These are phyloP conservation scores for Tolypocladium sp. DNA, from an alignment of 2,329 filamentous ascomycete genomes.

Conservation along the genomic window DNA sequence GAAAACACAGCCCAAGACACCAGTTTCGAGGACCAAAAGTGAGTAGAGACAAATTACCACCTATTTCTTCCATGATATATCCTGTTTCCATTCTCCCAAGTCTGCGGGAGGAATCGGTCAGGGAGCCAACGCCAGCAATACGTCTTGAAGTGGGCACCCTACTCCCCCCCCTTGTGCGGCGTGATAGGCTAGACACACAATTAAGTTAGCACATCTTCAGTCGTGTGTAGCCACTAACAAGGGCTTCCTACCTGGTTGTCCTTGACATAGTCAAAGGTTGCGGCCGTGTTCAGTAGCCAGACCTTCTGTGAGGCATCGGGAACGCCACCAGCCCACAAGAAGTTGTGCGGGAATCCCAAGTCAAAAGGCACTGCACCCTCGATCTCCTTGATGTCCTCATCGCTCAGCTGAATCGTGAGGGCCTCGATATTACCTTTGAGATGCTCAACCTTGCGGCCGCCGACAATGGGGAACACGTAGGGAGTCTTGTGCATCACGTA, in stretches of 20 bases:
- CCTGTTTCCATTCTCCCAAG: not conserved
- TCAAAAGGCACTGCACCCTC: constrained; percentile 55
- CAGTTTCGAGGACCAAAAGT: not conserved
- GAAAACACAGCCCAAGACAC: not conserved
- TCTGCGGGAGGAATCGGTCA: not conserved
- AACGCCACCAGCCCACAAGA: constrained; percentile 37
- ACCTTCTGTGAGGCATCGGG: constrained; percentile 30
- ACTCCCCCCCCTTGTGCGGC: constrained; percentile 30
- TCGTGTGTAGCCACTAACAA: not conserved
- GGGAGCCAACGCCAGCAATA: constrained; percentile 23
- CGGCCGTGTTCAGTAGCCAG: constrained; percentile 36
- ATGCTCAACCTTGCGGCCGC: constrained; percentile 60
- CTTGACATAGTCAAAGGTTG: constrained; percentile 40
- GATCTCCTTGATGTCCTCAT: constrained; percentile 57
- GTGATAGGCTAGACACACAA: constrained; percentile 25
- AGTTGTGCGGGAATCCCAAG: constrained; percentile 55
- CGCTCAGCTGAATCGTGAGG: constrained; percentile 47
- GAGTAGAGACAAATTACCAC: not conserved
- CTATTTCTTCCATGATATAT: not conserved
- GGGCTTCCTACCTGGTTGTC: constrained; percentile 20
- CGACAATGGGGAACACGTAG: constrained; percentile 66
- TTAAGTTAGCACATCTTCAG: not conserved
- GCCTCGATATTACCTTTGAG: constrained; percentile 62
- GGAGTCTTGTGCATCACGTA: constrained; percentile 66
- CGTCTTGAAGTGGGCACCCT: constrained; percentile 24